phyloP scores from a whole-genome alignment of 1,284 basidiomycete genomes.

The Wallemia mellicola region DNA sequence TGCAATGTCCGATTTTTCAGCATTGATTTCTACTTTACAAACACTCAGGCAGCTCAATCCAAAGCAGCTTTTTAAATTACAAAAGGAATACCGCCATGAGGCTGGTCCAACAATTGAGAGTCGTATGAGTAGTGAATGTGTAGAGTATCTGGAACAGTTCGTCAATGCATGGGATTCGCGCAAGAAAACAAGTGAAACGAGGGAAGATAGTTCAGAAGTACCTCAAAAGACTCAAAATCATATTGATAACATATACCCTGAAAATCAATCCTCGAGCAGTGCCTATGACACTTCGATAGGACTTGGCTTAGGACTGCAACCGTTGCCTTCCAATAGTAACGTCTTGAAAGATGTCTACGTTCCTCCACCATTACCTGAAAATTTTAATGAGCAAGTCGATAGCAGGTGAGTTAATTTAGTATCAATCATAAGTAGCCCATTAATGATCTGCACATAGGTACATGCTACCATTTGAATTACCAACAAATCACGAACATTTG shows the following conservation, averaged over 20 bases:
- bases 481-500: not conserved
- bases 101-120: not conserved
- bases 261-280: no score
- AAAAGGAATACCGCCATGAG: not conserved
- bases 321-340: no score
- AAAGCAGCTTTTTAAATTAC: not conserved
- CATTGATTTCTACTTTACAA: conserved; percentile 68
- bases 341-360: not conserved
- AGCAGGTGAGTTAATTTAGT: not conserved
- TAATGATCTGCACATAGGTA: not conserved
- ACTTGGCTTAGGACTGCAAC: not conserved
- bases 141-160: not conserved
- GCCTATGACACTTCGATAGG: no score
- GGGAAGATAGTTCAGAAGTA: not conserved
- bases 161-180: not conserved
- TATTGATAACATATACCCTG: not conserved
- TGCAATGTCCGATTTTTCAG: conserved; percentile 52
- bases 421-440: not conserved
- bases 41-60: conserved; percentile 63
- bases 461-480: not conserved
- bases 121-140: not conserved
- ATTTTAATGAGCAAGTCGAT: not conserved
- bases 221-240: not conserved
- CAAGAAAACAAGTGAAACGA: not conserved
- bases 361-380: not conserved